Evolutionary conservation across 139 green algal genomes (phyloP).

Genomic region (Ettlia oleoabundans): DNA sequence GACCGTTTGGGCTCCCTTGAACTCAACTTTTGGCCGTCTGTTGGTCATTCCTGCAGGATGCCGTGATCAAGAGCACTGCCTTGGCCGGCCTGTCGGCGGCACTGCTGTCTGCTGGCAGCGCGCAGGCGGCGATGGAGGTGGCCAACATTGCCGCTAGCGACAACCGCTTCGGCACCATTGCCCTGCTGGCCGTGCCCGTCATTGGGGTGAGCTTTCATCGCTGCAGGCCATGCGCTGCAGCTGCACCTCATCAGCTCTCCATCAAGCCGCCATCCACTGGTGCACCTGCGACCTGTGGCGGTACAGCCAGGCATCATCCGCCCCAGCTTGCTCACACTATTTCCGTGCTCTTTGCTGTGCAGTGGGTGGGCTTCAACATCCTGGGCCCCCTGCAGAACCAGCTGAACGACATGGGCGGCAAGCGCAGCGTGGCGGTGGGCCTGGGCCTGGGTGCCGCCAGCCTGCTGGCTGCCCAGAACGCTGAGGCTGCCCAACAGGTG

Average conservation of each 20-base stretch:
- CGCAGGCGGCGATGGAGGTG: conserved; percentile 56
- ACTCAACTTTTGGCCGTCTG: not conserved
- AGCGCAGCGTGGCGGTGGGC: conserved; percentile 24
- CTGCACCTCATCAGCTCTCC: too few relatives aligned
- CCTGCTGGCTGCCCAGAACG: conserved; percentile 54
- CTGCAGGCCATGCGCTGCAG: not conserved
- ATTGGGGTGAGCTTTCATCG: conserved; percentile 2
- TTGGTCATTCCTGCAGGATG: conserved; percentile 40
- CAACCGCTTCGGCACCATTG: conserved; percentile 36
- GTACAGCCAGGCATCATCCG: too few relatives aligned
- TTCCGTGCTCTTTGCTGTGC: not conserved
- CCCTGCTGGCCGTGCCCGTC: conserved; percentile 22
- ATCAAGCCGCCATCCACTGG: too few relatives aligned
- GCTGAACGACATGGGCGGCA: conserved; percentile 17
- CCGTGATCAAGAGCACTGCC: conserved; percentile 24
- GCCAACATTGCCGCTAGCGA: conserved; percentile 31
- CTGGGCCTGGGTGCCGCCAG: conserved; percentile 46
- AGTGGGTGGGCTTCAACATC: conserved; percentile 25
- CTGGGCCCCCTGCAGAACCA: conserved; percentile 40
- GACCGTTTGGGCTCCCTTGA: too few relatives aligned
- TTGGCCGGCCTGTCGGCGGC: conserved; percentile 43
- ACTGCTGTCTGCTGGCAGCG: conserved; percentile 50
- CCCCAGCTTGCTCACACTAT: too few relatives aligned
- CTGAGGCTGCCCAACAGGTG: conserved; percentile 79
- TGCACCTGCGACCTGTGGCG: too few relatives aligned